Evolutionary conservation across 768 basidiomycete genomes (phyloP).

Genomic region (Scleroderma citrinum): DNA sequence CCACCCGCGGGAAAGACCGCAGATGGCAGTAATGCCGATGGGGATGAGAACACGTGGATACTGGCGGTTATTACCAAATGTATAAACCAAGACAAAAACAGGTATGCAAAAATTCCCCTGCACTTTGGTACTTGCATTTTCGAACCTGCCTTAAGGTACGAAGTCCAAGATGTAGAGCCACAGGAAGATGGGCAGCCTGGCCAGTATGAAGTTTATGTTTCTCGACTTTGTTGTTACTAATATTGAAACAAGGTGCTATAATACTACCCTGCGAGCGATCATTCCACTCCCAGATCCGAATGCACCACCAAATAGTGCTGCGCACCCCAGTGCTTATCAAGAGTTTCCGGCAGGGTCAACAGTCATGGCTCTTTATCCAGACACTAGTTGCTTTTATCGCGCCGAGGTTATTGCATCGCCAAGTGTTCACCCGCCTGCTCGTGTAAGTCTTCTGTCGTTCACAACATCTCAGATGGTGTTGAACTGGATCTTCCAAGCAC

Average conservation of each 20-base stretch:
- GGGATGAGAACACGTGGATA: slow-evolving; percentile 61
- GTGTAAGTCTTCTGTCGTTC: slow-evolving; percentile 27
- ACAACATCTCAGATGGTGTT: slow-evolving; percentile 10
- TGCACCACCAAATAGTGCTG: slow-evolving; percentile 48
- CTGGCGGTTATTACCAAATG: slow-evolving; percentile 69
- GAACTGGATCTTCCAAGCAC: slow-evolving; percentile 36
- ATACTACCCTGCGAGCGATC: slow-evolving; percentile 61
- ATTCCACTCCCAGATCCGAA: slow-evolving; percentile 77
- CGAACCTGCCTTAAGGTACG: slow-evolving; percentile 46
- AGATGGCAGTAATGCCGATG: slow-evolving; percentile 45
- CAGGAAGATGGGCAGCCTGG: slow-evolving; percentile 77
- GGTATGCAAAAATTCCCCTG: slow-evolving; percentile 31
- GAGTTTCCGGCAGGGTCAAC: slow-evolving; percentile 66
- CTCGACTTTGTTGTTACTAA: not conserved
- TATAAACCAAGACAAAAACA: slow-evolving; percentile 66
- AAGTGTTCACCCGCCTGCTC: slow-evolving; percentile 31
- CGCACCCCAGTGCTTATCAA: slow-evolving; percentile 65
- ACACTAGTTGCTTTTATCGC: slow-evolving; percentile 87
- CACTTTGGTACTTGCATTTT: not conserved
- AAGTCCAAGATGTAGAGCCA: slow-evolving; percentile 81
- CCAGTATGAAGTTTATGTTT: slow-evolving; percentile 26
- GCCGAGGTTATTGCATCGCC: slow-evolving; percentile 78
- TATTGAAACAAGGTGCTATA: slow-evolving; percentile 46
- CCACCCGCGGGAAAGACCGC: slow-evolving; percentile 52
- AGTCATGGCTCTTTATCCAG: slow-evolving; percentile 86